These are phyloP conservation scores for Phaffia australis DNA, from an alignment of 768 basidiomycete species.

Conservation along the genomic window DNA sequence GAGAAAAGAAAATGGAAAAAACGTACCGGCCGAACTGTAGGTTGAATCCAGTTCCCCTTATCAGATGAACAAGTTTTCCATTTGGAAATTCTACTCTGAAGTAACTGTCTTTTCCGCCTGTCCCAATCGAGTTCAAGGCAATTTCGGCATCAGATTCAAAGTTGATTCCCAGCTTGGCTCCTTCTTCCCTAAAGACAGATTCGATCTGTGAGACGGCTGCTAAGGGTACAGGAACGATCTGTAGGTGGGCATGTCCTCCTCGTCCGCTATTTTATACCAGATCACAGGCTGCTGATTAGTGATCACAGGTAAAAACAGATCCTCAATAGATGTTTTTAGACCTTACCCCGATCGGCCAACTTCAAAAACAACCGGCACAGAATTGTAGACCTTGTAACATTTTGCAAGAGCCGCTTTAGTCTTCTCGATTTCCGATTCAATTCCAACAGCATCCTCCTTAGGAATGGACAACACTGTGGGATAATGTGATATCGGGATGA, in stretches of 20 bases:
- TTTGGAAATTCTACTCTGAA: conserved; percentile 84
- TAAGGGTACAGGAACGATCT: conserved; percentile 60
- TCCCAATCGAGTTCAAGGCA: conserved; percentile 47
- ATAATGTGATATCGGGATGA: conserved; percentile 62
- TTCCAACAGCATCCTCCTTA: conserved; percentile 58
- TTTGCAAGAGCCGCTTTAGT: conserved; percentile 66
- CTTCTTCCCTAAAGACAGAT: conserved; percentile 60
- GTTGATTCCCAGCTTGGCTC: conserved; percentile 53
- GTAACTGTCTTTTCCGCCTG: conserved; percentile 54
- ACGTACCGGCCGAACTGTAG: conserved; percentile 87
- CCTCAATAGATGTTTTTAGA: background rate
- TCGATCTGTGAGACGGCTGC: conserved; percentile 55
- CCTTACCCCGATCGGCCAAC: conserved; percentile 58
- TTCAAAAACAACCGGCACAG: conserved; percentile 70
- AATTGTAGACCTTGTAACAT: conserved; percentile 60
- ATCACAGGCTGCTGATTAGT: background rate
- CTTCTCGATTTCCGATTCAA: conserved; percentile 67
- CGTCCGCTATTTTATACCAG: conserved; percentile 42
- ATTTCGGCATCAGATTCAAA: conserved; percentile 63
- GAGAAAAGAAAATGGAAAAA: background rate
- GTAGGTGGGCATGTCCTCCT: conserved; percentile 91
- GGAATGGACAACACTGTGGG: conserved; percentile 78
- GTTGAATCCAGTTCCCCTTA: conserved; percentile 67
- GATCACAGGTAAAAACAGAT: background rate
- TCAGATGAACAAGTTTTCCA: conserved; percentile 74